phyloP scores from a whole-genome alignment of 2,329 filamentous ascomycete genomes.

The Allantophomopsis lycopodina region DNA sequence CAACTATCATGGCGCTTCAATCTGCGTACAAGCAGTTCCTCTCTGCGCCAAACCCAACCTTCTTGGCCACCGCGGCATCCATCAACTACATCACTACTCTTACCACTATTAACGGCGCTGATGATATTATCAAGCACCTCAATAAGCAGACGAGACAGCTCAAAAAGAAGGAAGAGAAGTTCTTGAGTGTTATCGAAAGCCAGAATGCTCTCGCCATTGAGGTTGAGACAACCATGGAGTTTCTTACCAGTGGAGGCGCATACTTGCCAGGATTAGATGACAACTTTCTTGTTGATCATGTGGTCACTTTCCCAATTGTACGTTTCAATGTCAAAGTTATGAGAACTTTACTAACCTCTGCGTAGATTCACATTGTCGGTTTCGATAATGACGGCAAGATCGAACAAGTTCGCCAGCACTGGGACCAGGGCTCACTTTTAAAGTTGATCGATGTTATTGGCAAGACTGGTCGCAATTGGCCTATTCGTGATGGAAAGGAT shows the following conservation, averaged over 20 bases:
- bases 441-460: constrained; percentile 93
- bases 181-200: constrained; percentile 63
- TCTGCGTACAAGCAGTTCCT: constrained; percentile 60
- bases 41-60: constrained; percentile 46
- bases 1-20: constrained; percentile 29
- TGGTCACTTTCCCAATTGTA: constrained; percentile 71
- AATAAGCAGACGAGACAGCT: constrained; percentile 56
- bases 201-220: constrained; percentile 59
- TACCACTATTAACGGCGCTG: constrained; percentile 54
- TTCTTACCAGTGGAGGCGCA: constrained; percentile 65
- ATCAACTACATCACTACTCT: constrained; percentile 87
- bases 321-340: constrained; percentile 21
- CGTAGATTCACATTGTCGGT: constrained; percentile 73
- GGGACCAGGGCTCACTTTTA: constrained; percentile 88
- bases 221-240: constrained; percentile 72
- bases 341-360: neutral
- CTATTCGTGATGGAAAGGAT: constrained; percentile 75
- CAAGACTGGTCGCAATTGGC: constrained; percentile 83
- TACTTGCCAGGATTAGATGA: constrained; percentile 86
- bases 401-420: constrained; percentile 73
- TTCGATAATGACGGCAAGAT: constrained; percentile 73
- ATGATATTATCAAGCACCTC: constrained; percentile 75
- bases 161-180: constrained; percentile 69
- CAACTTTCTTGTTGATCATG: constrained; percentile 80
- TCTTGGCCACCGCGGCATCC: constrained; percentile 51